phyloP scores from a whole-genome alignment of 139 green algal species.

The Chlorella sp. region DNA sequence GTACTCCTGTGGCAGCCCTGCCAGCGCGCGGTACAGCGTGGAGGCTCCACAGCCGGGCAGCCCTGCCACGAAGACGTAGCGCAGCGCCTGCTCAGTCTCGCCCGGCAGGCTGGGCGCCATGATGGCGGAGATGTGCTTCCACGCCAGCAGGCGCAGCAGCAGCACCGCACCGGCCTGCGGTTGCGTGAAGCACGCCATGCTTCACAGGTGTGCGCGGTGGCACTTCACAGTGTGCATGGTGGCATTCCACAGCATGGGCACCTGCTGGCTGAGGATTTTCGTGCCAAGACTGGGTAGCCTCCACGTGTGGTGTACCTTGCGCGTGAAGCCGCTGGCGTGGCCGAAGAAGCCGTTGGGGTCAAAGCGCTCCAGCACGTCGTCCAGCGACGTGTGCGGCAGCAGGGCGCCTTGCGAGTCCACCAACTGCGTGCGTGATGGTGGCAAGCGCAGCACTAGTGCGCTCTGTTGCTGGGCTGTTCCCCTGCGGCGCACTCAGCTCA shows the following conservation, averaged over 20 bases:
- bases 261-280: too few species aligned
- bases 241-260: too few species aligned
- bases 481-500: too few species aligned
- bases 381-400: background rate
- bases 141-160: slow-evolving; percentile 30
- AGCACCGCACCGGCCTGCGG: slow-evolving; percentile 22
- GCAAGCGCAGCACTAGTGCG: too few species aligned
- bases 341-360: slow-evolving; percentile 19
- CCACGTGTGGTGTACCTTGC: too few species aligned
- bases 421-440: slow-evolving; percentile 1
- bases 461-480: too few species aligned
- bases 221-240: too few species aligned
- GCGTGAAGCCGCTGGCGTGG: background rate
- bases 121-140: slow-evolving; percentile 13
- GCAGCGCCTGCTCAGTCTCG: slow-evolving; percentile 10
- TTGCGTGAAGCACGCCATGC: too few species aligned
- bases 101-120: background rate
- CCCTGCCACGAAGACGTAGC: slow-evolving; percentile 28
- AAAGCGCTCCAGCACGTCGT: slow-evolving; percentile 1
- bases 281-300: too few species aligned
- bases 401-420: background rate
- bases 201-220: too few species aligned
- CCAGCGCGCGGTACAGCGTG: slow-evolving; percentile 16
- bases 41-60: slow-evolving; percentile 1
- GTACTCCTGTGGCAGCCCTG: slow-evolving; percentile 18